A percentile compares a stretch with the other conserved stretches of the same genome.
These are phyloP conservation scores for Eucalyptus microcorys DNA, from an alignment of 345 rosid species.

Conservation along the genomic window DNA sequence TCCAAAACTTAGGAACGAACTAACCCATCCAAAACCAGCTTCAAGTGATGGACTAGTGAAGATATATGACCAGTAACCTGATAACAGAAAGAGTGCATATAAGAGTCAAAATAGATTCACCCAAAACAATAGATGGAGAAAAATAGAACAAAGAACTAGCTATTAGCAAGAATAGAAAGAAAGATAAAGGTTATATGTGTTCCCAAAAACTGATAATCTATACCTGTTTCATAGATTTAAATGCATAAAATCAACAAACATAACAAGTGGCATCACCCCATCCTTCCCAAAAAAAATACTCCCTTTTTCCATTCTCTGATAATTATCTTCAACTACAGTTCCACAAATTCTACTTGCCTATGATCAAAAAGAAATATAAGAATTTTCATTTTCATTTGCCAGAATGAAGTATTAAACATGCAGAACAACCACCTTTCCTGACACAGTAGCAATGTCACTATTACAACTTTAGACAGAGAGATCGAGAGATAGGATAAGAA, in stretches of 20 bases:
- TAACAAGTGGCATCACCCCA: neutral
- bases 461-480: neutral
- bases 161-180: neutral
- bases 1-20: constrained; percentile 10
- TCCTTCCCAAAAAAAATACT: neutral
- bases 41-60: constrained; percentile 92
- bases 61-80: constrained; percentile 98
- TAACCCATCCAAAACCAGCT: constrained; percentile 98
- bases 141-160: neutral
- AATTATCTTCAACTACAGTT: neutral
- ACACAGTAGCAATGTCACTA: neutral
- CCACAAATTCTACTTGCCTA: neutral
- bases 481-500: neutral
- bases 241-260: neutral
- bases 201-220: neutral
- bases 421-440: neutral
- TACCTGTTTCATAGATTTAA: neutral
- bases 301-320: neutral
- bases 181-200: neutral
- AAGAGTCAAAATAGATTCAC: neutral
- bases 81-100: constrained; percentile 1
- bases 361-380: neutral
- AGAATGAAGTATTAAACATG: neutral
- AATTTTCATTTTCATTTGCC: neutral
- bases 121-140: neutral